A percentile compares a stretch with the other conserved stretches of the same genome.
These are phyloP conservation scores for Cladorrhinum sp. DNA, from an alignment of 2,329 filamentous ascomycete genomes.

Conservation along the genomic window DNA sequence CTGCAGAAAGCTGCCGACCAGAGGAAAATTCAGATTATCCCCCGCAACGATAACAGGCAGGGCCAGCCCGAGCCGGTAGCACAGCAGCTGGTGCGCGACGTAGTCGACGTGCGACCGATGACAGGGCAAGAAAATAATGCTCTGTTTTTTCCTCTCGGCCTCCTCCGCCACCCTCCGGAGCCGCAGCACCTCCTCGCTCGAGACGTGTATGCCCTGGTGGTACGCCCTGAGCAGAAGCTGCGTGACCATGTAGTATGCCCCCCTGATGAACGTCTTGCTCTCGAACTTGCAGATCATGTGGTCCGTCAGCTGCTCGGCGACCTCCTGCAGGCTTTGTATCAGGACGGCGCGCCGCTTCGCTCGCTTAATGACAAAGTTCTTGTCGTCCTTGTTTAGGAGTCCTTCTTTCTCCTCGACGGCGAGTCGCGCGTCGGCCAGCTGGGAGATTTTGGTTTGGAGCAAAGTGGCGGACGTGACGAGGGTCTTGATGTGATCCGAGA, in stretches of 20 bases:
- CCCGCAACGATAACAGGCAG: slow-evolving; percentile 90
- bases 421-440: slow-evolving; percentile 73
- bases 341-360: slow-evolving; percentile 60
- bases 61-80: slow-evolving; percentile 85
- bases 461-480: slow-evolving; percentile 73
- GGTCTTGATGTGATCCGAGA: slow-evolving; percentile 83
- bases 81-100: slow-evolving; percentile 90
- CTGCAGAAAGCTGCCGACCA: slow-evolving; percentile 86
- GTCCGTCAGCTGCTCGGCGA: slow-evolving; percentile 83
- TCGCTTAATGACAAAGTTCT: slow-evolving; percentile 51
- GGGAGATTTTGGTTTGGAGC: slow-evolving; percentile 68
- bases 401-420: slow-evolving; percentile 75
- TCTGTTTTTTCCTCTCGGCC: slow-evolving; percentile 84
- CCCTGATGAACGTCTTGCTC: slow-evolving; percentile 84
- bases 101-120: slow-evolving; percentile 97
- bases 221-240: slow-evolving; percentile 91
- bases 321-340: slow-evolving; percentile 69
- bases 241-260: slow-evolving; percentile 84
- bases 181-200: slow-evolving; percentile 85
- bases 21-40: slow-evolving; percentile 92
- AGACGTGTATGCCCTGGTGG: slow-evolving; percentile 95
- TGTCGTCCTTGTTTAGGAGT: slow-evolving; percentile 55
- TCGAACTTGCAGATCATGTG: slow-evolving; percentile 99
- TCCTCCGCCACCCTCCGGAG: slow-evolving; percentile 77
- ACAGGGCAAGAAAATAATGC: slow-evolving; percentile 91